Evolutionary conservation across 164 flowering plant genomes (phyloP).

Genomic region (Akebia trifoliata): DNA sequence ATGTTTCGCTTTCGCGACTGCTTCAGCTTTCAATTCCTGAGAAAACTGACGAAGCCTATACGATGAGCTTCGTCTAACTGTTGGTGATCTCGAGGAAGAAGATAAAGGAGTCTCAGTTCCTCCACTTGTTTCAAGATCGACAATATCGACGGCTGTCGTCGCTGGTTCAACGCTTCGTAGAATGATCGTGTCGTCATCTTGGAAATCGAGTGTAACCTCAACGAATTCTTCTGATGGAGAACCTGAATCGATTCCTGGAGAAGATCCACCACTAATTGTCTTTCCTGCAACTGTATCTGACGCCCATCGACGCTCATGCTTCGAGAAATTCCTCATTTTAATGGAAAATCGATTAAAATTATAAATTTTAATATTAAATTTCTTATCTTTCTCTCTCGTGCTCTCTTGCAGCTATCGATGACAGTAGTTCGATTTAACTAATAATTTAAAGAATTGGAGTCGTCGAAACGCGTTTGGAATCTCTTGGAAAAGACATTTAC

Average conservation of each 20-base stretch:
- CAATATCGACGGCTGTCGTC: constrained; percentile 22
- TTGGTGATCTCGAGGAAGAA: constrained; percentile 34
- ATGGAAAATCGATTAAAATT: neutral
- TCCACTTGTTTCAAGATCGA: too few species aligned
- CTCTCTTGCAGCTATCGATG: neutral
- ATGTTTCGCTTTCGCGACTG: constrained; percentile 68
- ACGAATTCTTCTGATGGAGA: constrained; percentile 62
- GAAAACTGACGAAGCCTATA: constrained; percentile 64
- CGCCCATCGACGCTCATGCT: constrained; percentile 71
- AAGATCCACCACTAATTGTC: constrained; percentile 29
- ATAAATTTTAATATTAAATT: neutral
- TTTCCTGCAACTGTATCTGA: constrained; percentile 49
- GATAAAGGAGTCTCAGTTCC: constrained; percentile 21
- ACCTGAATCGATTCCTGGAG: constrained; percentile 38
- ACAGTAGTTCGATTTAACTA: neutral
- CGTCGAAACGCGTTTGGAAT: constrained; percentile 31
- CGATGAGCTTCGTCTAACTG: constrained; percentile 54
- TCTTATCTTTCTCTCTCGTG: neutral
- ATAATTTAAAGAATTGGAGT: constrained; percentile 8
- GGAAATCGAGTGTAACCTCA: constrained; percentile 86
- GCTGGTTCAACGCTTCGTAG: constrained; percentile 93
- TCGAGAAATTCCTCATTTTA: constrained; percentile 35
- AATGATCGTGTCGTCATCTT: constrained; percentile 79
- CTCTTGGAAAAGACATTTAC: constrained; percentile 27
- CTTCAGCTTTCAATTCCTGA: constrained; percentile 89